Conservation (phyloP, 352 stramenopile species). For the Pythium periplocum region DNA sequence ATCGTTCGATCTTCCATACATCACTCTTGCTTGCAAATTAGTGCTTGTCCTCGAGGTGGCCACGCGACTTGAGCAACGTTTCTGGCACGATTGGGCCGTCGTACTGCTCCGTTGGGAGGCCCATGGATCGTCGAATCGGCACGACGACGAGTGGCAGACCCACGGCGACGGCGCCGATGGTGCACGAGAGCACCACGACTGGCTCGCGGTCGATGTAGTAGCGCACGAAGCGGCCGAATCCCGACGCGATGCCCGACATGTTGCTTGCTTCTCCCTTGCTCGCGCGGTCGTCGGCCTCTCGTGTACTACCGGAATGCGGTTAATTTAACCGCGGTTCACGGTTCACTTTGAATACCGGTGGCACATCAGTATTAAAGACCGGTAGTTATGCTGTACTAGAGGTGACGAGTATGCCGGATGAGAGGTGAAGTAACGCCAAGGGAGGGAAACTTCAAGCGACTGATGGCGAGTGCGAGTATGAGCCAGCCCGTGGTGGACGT, state of each 20-base stretch:
- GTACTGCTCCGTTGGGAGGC: slow-evolving; percentile 86
- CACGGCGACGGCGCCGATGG: slow-evolving; percentile 67
- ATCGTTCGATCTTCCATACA: not conserved
- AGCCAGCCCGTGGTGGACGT: slow-evolving; percentile 43
- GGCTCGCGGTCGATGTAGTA: slow-evolving; percentile 84
- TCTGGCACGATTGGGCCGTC: slow-evolving; percentile 78
- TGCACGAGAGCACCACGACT: slow-evolving; percentile 79
- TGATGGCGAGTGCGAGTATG: too few relatives aligned
- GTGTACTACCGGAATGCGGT: not conserved
- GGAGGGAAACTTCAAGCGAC: too few relatives aligned
- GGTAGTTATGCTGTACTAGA: too few relatives aligned
- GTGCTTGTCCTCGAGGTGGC: slow-evolving; percentile 44
- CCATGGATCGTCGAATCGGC: slow-evolving; percentile 77
- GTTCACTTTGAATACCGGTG: too few relatives aligned
- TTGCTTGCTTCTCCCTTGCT: not conserved
- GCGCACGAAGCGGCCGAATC: slow-evolving; percentile 70
- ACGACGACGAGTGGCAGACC: slow-evolving; percentile 73
- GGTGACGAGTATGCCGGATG: too few relatives aligned
- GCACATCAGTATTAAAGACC: too few relatives aligned
- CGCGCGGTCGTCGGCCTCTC: slow-evolving; percentile 1
- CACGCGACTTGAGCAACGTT: slow-evolving; percentile 69
- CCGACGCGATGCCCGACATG: slow-evolving; percentile 5
- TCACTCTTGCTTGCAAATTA: slow-evolving; percentile 16
- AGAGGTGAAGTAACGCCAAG: too few relatives aligned
- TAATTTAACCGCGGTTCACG: too few relatives aligned